Evolutionary conservation across 345 rosid species (phyloP), one percentile per base, ranked within the genome.

Genomic region (Ceriops tagal): DNA sequence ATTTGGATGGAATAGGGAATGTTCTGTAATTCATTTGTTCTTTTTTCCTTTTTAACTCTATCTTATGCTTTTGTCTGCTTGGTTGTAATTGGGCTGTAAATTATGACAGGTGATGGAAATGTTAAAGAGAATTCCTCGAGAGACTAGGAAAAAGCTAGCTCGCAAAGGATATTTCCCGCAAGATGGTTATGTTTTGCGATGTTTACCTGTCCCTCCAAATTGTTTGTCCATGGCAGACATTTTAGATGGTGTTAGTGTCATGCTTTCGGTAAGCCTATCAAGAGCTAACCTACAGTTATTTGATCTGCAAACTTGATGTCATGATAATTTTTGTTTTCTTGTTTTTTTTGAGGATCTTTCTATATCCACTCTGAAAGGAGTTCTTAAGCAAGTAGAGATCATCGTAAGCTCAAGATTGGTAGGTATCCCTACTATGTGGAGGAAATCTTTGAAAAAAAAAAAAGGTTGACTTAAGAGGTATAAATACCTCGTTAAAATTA

Each of bases 131-230:
- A 82, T 95, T 62, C 87, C 96, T 0, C 68, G 60, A 6, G 91
- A 90, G 46, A 84, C 96, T 32, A 83, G 85, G 74, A 89, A 79
- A 67, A 95, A 83, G 81, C 96, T 95, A 63, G 62, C 82, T 56
- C 83, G 82, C 37, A 95, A 88, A 78, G 98, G 96, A 62, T 91
- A 84, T 72, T 85, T 90, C 68, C 96, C 97, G 58, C 99, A 95
- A 71, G 96, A 95, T 71, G 99, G 99, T 73, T 95, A 88, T 67
- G 76, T 95, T 46, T 3, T 95, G 62, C 86, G 77, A 15, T 83
- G 77, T 77, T 78, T 95, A 71, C 97, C 99, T 22, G 97, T 95
- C 72, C 98, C 99, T 20, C 98, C 99, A 5, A 95, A 95, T 68
- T 95, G 98, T 78, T 77, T 95, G 75, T 86, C 97, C 16, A 92